Conservation (phyloP, 768 basidiomycete genomes). For the Lactarius evosmus region DNA sequence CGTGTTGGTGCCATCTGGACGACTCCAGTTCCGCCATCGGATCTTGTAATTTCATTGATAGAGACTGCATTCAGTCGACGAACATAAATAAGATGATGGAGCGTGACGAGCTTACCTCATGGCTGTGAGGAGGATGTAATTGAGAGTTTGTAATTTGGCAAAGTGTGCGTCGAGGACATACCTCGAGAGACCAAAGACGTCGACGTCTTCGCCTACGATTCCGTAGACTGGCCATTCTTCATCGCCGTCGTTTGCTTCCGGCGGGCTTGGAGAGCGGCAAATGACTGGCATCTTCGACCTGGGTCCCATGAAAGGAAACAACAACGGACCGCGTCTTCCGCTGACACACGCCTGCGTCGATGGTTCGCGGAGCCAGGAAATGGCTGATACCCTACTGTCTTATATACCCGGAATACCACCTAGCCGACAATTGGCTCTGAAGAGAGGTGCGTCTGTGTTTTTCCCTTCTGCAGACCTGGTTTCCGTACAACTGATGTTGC, state of each 20-base stretch:
- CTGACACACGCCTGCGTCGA: too few species aligned
- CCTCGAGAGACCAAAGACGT: constrained; percentile 24
- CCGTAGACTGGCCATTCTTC: constrained; percentile 28
- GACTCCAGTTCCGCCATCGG: constrained; percentile 26
- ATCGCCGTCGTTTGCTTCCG: constrained; percentile 18
- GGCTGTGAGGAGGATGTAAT: constrained; percentile 1
- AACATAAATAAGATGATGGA: not conserved
- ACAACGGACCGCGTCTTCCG: not conserved
- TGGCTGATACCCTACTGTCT: constrained; percentile 18
- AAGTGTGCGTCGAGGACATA: not conserved
- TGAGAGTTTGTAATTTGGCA: not conserved
- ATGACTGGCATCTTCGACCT: constrained; percentile 8
- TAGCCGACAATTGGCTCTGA: constrained; percentile 10
- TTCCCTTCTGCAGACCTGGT: not conserved
- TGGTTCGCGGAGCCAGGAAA: not conserved
- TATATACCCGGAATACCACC: constrained; percentile 21
- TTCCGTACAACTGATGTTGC: not conserved
- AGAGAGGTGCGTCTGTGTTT: constrained; percentile 15
- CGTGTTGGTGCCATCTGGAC: constrained; percentile 26
- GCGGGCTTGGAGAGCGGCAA: constrained; percentile 21
- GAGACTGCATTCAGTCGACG: not conserved
- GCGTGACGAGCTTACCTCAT: constrained; percentile 21
- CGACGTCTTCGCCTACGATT: constrained; percentile 27
- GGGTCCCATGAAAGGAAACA: not conserved
- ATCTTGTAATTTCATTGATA: constrained; percentile 10